Base-by-base conservation (phyloP, 1,139 yeast genomes). In the Dujonia santamariae region DNA sequence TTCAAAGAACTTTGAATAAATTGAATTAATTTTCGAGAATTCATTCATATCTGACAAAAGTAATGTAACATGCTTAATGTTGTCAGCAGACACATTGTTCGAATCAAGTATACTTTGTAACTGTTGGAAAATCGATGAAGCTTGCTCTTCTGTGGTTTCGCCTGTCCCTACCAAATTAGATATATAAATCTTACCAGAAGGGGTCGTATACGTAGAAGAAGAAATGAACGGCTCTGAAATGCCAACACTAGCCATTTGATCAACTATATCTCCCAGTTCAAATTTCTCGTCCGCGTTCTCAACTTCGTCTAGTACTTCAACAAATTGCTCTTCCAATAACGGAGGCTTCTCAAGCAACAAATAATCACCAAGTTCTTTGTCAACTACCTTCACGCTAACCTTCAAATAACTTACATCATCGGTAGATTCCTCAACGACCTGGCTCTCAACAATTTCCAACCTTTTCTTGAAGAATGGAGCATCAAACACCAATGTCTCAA, bases 401-500 rank as follows among this genome's bases (percentile, higher is more conserved):
- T 68, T 72, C 46, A 86, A 61, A 48, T 83, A 87, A 43, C 75
- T 78, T 1, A 87, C 95, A 37, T 80, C 87, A 43, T 68, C 77
- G 26, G 70, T 65, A 1, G 73, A 61, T 41, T 74, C 78, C 12
- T 68, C 60, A 2, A 78, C 62, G 1, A 75, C 56, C 20, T 62
- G 54, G 20, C 62, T 53, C 3, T 67, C 61, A 0, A 54, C 59
- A 14, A 85, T 60, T 13, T 61, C 64, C 31, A 90, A 56, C 39
- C 61, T 66, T 34, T 78, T 77, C 26, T 61, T 63, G 59, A 92
- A 92, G 40, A 85, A 80, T 0, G 96, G 95, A 2, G 95, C 85
- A 56, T 92, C 97, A 20, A 92, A 66, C 3, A 92, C 97, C 45
- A 90, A 64, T 0, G 96, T 83, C 54, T 92, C 98, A 55, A 88